Evolutionary conservation across 352 stramenopile species (phyloP), one percentile per base, ranked within the genome.

Genomic region (Globisporangium nodosum): DNA sequence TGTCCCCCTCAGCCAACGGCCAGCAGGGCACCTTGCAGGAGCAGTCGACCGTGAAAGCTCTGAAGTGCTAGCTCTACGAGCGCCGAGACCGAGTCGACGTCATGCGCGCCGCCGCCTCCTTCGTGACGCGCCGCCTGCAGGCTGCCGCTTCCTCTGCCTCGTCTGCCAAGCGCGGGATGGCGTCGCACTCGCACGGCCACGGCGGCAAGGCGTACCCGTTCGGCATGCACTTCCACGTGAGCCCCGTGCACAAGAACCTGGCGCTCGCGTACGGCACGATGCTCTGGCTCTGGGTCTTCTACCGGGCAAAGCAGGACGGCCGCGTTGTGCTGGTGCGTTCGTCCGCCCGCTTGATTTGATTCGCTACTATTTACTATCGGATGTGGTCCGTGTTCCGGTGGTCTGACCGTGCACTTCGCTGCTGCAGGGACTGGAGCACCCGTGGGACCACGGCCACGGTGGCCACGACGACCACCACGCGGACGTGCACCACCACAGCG

Each of bases 261-360:
- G 86, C 68, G 51, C 68, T 90, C 56, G 83, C 81, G n/a, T 92
- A 96, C 66, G 85, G 85, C 71, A 92, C 81, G 37, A 88, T 96
- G 77, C 79, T 91, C 45, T 96, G 87, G 87, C 78, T 96, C 55
- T 96, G 87, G 87, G 69, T 96, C 66, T 96, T 96, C 70, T 95
- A 78, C 64, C 81, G 87, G 48, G 82, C 85, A 73, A 96, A 96
- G 73, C 60, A 96, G 65, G 87, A 96, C 64, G 87, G 87, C 55
- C 74, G 73, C 52, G 81, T 73, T 50, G 48, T 96, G 21, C 60
- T 96, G 66, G 84, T 93, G 69, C 60, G 76, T 76, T 1, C 18
- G 13, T 9, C 24, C 24, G 24, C 24, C 24, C 24, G 24, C 24
- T 27, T 27, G 24, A 27, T 27, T 27, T 27, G 24, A 27, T 27